These are phyloP conservation scores for Pyrenula aspistea DNA, from an alignment of 495 filamentous ascomycete genomes.

Conservation along the genomic window DNA sequence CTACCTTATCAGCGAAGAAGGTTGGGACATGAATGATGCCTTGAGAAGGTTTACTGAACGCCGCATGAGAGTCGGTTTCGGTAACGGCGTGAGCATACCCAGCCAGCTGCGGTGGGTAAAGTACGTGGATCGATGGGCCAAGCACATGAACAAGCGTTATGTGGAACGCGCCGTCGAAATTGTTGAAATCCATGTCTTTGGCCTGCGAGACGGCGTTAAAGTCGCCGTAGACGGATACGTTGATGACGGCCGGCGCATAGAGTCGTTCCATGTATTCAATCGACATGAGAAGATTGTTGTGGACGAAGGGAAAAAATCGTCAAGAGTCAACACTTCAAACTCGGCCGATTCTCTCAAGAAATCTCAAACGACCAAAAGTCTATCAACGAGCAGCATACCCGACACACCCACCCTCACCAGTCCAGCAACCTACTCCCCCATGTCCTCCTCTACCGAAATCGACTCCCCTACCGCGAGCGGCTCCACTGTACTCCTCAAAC, in stretches of 20 bases:
- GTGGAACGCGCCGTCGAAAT: slow-evolving; percentile 77
- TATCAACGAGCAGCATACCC: not conserved
- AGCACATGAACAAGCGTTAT: slow-evolving; percentile 58
- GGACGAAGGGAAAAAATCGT: slow-evolving; percentile 24
- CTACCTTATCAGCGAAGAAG: slow-evolving; percentile 83
- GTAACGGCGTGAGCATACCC: slow-evolving; percentile 82
- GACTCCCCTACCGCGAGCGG: slow-evolving; percentile 9
- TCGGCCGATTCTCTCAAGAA: not conserved
- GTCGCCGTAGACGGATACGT: slow-evolving; percentile 75
- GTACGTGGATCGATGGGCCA: slow-evolving; percentile 86
- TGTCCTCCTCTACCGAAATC: slow-evolving; percentile 2
- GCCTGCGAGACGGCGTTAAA: slow-evolving; percentile 76
- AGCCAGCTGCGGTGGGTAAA: slow-evolving; percentile 78
- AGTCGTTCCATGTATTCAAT: slow-evolving; percentile 70
- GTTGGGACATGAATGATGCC: slow-evolving; percentile 71
- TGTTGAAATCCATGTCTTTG: slow-evolving; percentile 82
- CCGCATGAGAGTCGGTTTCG: slow-evolving; percentile 81
- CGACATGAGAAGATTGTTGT: slow-evolving; percentile 63
- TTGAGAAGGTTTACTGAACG: slow-evolving; percentile 72
- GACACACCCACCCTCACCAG: slow-evolving; percentile 7
- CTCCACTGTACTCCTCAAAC: slow-evolving; percentile 65
- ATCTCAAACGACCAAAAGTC: not conserved
- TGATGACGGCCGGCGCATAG: slow-evolving; percentile 77
- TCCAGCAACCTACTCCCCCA: slow-evolving; percentile 5
- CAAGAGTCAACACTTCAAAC: not conserved